A percentile compares a stretch with the other conserved stretches of the same genome.
These are phyloP conservation scores for Chlorella vulgaris DNA, from an alignment of 139 green algal species.

Conservation along the genomic window DNA sequence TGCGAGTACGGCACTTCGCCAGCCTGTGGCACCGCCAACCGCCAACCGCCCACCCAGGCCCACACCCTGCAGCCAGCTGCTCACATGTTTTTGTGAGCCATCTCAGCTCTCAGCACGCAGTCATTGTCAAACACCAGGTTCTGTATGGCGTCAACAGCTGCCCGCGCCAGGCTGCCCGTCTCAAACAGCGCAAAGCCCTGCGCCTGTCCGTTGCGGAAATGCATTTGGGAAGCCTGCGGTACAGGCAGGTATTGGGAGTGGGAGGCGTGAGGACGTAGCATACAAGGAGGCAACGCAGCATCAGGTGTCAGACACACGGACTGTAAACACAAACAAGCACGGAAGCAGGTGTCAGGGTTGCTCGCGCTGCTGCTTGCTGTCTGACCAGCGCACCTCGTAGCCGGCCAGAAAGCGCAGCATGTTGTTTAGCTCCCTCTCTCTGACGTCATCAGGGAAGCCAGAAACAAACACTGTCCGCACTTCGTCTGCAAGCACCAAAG, in stretches of 20 bases:
- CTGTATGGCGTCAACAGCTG: slow-evolving; percentile 61
- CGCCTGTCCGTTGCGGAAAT: slow-evolving; percentile 71
- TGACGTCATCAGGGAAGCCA: slow-evolving; percentile 88
- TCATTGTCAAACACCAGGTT: slow-evolving; percentile 75
- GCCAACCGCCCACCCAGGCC: background rate
- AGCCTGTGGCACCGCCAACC: too few species aligned
- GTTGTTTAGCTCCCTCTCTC: slow-evolving; percentile 96
- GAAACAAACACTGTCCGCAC: slow-evolving; percentile 89
- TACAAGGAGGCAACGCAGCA: background rate
- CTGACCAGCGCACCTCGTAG: slow-evolving; percentile 73
- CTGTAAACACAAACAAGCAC: too few species aligned
- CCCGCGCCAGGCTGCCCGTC: slow-evolving; percentile 51
- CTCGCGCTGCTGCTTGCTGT: too few species aligned
- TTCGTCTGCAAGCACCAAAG: slow-evolving; percentile 73
- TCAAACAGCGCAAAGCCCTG: slow-evolving; percentile 90
- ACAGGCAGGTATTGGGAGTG: too few species aligned
- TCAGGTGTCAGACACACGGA: too few species aligned
- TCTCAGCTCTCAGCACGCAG: slow-evolving; percentile 76
- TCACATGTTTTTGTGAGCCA: slow-evolving; percentile 89
- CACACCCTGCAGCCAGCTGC: background rate
- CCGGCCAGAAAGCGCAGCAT: slow-evolving; percentile 89
- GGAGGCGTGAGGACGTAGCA: background rate
- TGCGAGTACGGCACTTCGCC: too few species aligned
- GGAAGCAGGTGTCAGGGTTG: too few species aligned
- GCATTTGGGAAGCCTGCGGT: slow-evolving; percentile 78